Evolutionary conservation across 139 green algal species (phyloP).

Genomic region (Chlorella sp.): DNA sequence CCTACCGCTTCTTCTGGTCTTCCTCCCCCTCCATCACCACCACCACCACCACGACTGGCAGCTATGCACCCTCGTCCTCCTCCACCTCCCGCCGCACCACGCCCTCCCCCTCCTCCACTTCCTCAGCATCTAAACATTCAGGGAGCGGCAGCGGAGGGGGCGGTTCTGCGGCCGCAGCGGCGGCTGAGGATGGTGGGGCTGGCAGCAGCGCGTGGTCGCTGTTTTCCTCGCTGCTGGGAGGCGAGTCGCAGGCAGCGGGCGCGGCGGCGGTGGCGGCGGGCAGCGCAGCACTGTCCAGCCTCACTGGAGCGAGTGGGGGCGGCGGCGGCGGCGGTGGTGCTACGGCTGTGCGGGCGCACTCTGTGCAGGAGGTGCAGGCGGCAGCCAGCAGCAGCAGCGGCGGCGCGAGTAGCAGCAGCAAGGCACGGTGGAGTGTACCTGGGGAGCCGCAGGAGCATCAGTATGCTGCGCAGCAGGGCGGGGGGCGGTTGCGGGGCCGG

Average conservation of each 20-base stretch:
- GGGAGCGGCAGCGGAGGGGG: background rate
- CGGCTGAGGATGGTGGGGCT: background rate
- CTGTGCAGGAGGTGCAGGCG: background rate
- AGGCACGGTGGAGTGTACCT: too few species aligned
- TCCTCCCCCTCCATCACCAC: background rate
- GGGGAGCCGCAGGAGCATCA: too few species aligned
- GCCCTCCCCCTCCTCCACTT: too few species aligned
- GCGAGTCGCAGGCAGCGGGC: background rate
- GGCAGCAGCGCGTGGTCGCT: background rate
- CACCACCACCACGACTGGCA: background rate
- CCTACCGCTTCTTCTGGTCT: background rate
- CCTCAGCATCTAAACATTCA: too few species aligned
- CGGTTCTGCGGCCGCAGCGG: background rate
- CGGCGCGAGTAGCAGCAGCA: too few species aligned
- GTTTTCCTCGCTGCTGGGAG: background rate
- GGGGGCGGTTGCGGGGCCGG: too few species aligned
- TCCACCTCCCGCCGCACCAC: background rate
- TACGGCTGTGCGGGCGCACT: background rate
- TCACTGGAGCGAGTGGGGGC: background rate
- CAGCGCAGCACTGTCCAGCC: too few species aligned
- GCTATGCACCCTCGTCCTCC: background rate
- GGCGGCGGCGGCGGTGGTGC: background rate
- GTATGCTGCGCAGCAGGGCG: too few species aligned
- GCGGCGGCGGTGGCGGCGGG: too few species aligned
- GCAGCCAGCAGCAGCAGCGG: too few species aligned